These are phyloP conservation scores for Leccinellum albellum DNA, from an alignment of 768 basidiomycete species.

Conservation along the genomic window DNA sequence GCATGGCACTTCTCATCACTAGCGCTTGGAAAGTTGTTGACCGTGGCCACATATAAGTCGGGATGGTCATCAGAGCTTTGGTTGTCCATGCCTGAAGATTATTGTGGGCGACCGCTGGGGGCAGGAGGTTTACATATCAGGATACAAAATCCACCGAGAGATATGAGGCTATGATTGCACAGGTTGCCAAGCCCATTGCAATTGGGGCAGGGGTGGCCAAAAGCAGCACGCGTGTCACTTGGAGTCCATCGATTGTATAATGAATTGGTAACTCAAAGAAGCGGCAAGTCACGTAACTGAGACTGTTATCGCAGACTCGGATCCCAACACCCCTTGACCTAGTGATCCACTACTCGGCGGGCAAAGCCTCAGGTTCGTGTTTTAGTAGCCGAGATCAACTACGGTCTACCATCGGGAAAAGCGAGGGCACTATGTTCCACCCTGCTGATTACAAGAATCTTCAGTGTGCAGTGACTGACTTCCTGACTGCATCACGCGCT, in stretches of 20 bases:
- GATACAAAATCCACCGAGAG: background rate
- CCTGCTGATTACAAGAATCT: no score
- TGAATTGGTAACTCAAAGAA: background rate
- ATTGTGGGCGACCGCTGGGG: background rate
- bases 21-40: background rate
- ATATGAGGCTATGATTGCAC: background rate
- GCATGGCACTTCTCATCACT: constrained; percentile 13
- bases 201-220: background rate
- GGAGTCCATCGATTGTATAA: background rate
- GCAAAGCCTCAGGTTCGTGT: no score
- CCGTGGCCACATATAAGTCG: background rate
- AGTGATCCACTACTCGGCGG: no score
- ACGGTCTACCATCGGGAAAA: no score
- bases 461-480: no score
- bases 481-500: no score
- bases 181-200: no score
- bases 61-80: background rate
- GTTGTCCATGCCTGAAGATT: constrained; percentile 4
- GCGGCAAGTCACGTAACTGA: no score
- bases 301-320: no score
- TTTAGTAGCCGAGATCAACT: no score
- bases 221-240: background rate
- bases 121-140: background rate
- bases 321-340: no score
- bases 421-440: no score